Evolutionary conservation across 108 stramenopile genomes (phyloP), one percentile per base, ranked within the genome.

Genomic region (Pseudonitzschia multistriata): DNA sequence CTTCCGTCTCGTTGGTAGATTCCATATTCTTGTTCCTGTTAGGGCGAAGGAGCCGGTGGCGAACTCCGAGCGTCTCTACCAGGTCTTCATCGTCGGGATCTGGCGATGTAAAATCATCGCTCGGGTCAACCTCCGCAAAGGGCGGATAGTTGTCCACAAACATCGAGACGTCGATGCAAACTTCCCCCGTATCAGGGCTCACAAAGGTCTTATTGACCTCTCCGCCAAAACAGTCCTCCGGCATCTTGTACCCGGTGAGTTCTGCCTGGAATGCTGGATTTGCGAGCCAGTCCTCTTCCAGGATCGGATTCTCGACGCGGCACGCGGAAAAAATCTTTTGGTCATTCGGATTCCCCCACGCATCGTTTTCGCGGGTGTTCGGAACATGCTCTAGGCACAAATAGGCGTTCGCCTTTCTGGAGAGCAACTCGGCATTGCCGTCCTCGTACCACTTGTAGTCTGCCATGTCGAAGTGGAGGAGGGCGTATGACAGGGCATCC

Each of bases 341-440:
- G 13, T 10, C 13, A 7, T 7, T 13, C 10, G 52, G 17, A 53
- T 53, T 53, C 22, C 52, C 52, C 52, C 52, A 53, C n/a, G 22
- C 17, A 53, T 53, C 52, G 8, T 13, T n/a, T 8, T n/a, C 22
- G 8, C 11, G 17, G 10, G 8, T 11, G 1, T 61, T n/a, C 3
- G 59, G 59, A n/a, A 61, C 34, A n/a, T 61, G 59, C n/a, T 61
- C 59, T 10, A 61, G 17, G n/a, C 59, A 61, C 10, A 61, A 7
- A 19, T 17, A 29, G 13, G 59, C 59, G 11, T 29, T 35, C 15
- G n/a, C 59, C 13, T 30, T 31, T 17, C 14, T 33, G 59, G 29
- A 11, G 29, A 6, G 17, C 17, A 61, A n/a, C 15, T 29, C 59
- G 11, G 10, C 36, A 33, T 61, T n/a, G 25, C 25, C 34, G n/a